Conservation (phyloP, 208 protist genomes). For the Crithidia sp. region DNA sequence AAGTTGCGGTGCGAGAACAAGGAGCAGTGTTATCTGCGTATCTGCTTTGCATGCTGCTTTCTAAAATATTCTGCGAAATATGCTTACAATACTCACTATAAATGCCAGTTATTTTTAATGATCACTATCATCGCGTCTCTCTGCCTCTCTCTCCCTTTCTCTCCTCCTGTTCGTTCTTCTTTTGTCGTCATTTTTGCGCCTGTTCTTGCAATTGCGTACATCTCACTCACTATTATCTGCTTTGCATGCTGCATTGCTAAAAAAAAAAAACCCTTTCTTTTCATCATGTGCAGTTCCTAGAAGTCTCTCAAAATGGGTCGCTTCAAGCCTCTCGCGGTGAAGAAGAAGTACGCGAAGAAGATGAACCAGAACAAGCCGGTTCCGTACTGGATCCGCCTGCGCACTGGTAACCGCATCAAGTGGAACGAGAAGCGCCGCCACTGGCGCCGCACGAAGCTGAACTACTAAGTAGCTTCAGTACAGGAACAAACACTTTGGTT, state of each 20-base stretch:
- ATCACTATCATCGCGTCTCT: too few species aligned
- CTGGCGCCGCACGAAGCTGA: conserved; percentile 96
- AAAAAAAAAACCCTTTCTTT: not conserved
- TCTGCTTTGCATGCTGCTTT: too few species aligned
- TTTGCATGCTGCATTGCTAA: not conserved
- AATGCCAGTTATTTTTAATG: too few species aligned
- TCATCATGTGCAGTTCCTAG: conserved; percentile 12
- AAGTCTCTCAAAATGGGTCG: conserved; percentile 67
- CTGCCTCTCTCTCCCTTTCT: not conserved
- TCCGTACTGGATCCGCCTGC: conserved; percentile 94
- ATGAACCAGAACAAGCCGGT: conserved; percentile 94
- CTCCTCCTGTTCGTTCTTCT: not conserved
- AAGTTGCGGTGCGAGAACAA: too few species aligned
- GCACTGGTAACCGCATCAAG: conserved; percentile 92
- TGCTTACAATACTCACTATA: too few species aligned
- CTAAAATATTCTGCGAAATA: too few species aligned
- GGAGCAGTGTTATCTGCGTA: too few species aligned
- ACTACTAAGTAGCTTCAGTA: conserved; percentile 66
- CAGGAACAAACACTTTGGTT: conserved; percentile 12
- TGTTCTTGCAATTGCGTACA: not conserved
- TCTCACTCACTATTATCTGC: not conserved
- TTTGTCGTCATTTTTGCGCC: not conserved
- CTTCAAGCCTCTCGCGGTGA: conserved; percentile 92
- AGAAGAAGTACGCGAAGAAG: conserved; percentile 96
- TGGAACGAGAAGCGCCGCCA: conserved; percentile 96